These are phyloP conservation scores for Pueraria montana DNA, from an alignment of 306 rosid genomes.

Conservation along the genomic window DNA sequence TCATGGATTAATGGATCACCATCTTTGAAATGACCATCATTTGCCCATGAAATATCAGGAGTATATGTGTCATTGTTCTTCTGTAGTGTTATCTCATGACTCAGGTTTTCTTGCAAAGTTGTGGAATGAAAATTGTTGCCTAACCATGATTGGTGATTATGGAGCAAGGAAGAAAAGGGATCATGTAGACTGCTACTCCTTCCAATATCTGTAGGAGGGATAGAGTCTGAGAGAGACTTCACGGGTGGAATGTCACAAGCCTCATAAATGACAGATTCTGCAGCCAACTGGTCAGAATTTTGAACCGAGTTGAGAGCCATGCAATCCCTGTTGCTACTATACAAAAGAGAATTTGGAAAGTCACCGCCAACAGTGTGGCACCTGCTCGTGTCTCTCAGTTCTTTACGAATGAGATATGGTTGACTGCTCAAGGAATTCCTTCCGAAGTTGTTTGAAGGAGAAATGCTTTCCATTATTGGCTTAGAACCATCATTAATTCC, in stretches of 20 bases:
- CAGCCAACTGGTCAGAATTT: slow-evolving; percentile 47
- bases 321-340: slow-evolving; percentile 31
- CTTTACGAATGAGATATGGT: slow-evolving; percentile 31
- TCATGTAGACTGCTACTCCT: slow-evolving; percentile 43
- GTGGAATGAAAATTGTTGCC: slow-evolving; percentile 36
- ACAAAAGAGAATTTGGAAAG: slow-evolving; percentile 36
- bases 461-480: slow-evolving; percentile 26
- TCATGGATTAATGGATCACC: slow-evolving; percentile 37
- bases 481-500: slow-evolving; percentile 42
- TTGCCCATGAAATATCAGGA: slow-evolving; percentile 35
- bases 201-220: slow-evolving; percentile 47
- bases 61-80: slow-evolving; percentile 28
- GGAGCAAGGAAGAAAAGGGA: slow-evolving; percentile 39
- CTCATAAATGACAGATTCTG: slow-evolving; percentile 42
- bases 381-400: slow-evolving; percentile 38
- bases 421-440: slow-evolving; percentile 49
- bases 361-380: slow-evolving; percentile 35
- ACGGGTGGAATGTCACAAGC: slow-evolving; percentile 34
- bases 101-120: slow-evolving; percentile 47
- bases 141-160: slow-evolving; percentile 40
- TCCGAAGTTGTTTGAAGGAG: slow-evolving; percentile 45
- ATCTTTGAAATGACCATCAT: slow-evolving; percentile 34
- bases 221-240: slow-evolving; percentile 34
- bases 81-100: slow-evolving; percentile 47
- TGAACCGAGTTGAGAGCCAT: slow-evolving; percentile 35